Base-by-base conservation (phyloP, 805 yeast species). In the Cyberlindnera galapagoensis region DNA sequence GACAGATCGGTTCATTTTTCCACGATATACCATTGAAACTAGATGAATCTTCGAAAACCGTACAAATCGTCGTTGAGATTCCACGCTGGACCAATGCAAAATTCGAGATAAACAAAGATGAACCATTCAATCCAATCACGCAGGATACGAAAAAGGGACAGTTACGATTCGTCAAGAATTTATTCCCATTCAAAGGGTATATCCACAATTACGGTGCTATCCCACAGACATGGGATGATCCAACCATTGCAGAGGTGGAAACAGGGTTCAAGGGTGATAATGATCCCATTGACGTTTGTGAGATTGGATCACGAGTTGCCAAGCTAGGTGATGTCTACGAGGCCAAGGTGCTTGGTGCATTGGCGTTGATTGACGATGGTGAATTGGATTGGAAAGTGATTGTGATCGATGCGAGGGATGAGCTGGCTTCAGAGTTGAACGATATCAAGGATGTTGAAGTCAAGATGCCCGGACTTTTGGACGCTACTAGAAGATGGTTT, bases 151-250 rank as follows among this genome's bases (percentile, higher is more conserved):
- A 79, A 56, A 80, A 83, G 46, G 90, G 84, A 6, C 65, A 79
- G 43, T 70, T 80, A 22, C 64, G 95, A 49, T 85, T 77, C 47
- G 81, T 85, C 20, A 71, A 79, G 48, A 85, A 85, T 60, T 62
- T 83, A 15, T 85, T 79, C 63, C 95, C 95, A 7, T 77, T 70
- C 55, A 80, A 80, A 46, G 95, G 95, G 1, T 84, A 83, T 56
- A 79, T 85, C 35, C 88, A 80, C 57, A 85, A 85, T 60, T 85
- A 85, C 53, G 94, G 95, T 27, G 90, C 94, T 4, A 66, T 84
- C 47, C 88, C 94, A 12, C 94, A 84, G 63, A 90, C 97, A 4
- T 90, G 97, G 97, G 98, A 90, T 60, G 94, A 92, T 54, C 94
- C 94, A n/a, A 73, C 79, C 37, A 64, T 63, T 32, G 42, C 35